Conservation (phyloP, 2,329 filamentous ascomycete genomes). For the Neonectria sp. region DNA sequence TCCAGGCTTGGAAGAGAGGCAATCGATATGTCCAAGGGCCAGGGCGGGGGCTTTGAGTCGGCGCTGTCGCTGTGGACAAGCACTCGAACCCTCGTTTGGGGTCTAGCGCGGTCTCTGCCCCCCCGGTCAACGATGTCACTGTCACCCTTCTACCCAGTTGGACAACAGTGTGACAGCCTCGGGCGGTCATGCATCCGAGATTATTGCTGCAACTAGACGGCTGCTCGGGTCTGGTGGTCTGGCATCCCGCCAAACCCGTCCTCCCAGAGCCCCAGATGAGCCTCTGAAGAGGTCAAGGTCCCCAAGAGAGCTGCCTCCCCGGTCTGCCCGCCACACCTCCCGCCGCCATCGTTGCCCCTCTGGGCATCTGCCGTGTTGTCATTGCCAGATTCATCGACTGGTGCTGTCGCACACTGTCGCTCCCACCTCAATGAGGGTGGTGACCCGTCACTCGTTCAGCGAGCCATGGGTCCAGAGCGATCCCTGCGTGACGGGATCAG, state of each 20-base stretch:
- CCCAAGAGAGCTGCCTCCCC: constrained; percentile 14
- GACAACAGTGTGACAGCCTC: constrained; percentile 42
- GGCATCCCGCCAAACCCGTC: constrained; percentile 32
- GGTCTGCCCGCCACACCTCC: constrained; percentile 4
- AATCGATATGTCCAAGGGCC: constrained; percentile 9
- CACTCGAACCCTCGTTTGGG: constrained; percentile 16
- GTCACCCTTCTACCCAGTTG: constrained; percentile 21
- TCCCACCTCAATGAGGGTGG: constrained; percentile 39
- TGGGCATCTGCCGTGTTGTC: constrained; percentile 27
- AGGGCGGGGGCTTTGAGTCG: constrained; percentile 1
- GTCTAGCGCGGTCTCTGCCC: constrained; percentile 24
- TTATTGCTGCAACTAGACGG: constrained; percentile 48
- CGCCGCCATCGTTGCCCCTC: constrained; percentile 36
- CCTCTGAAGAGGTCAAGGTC: constrained; percentile 25
- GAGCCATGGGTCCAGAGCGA: constrained; percentile 37
- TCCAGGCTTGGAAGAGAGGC: constrained; percentile 15
- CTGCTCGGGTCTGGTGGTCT: constrained; percentile 30
- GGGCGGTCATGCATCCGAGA: constrained; percentile 47
- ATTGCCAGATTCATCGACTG: constrained; percentile 22
- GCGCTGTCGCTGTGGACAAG: background rate
- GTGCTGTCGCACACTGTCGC: constrained; percentile 36
- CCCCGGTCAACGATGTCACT: constrained; percentile 22
- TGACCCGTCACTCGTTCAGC: constrained; percentile 14
- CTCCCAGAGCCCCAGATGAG: constrained; percentile 28
- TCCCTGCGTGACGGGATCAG: constrained; percentile 33